Conservation (phyloP, 2,329 filamentous ascomycete genomes). For the Boeremia exigua region DNA sequence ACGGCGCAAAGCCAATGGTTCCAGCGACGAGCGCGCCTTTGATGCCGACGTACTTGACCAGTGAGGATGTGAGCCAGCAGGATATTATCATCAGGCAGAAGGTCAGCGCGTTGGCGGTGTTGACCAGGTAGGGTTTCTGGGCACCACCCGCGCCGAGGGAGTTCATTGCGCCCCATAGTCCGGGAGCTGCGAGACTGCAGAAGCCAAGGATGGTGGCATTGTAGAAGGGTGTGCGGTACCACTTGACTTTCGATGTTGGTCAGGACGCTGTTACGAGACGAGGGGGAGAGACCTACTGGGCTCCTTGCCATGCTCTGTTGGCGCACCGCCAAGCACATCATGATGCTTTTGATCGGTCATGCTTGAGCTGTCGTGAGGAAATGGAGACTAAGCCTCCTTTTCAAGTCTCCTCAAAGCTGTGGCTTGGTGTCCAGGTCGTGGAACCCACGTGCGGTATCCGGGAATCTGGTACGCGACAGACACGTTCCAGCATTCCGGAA, state of each 20-base stretch:
- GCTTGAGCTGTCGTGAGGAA: not conserved
- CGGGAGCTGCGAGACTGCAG: conserved; percentile 67
- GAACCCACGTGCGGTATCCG: not conserved
- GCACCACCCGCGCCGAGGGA: conserved; percentile 25
- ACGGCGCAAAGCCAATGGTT: conserved; percentile 21
- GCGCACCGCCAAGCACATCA: not conserved
- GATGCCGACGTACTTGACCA: conserved; percentile 18
- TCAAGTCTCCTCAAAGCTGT: not conserved
- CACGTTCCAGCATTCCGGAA: not conserved
- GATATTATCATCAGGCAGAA: conserved; percentile 22
- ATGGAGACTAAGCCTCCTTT: not conserved
- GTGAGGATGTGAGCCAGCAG: conserved; percentile 18
- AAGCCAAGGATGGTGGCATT: conserved; percentile 73
- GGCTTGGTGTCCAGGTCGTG: not conserved
- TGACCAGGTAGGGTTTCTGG: conserved; percentile 21
- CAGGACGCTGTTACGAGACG: not conserved
- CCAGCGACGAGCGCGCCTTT: conserved; percentile 20
- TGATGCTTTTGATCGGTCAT: not conserved
- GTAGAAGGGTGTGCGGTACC: conserved; percentile 74
- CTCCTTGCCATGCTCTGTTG: not conserved
- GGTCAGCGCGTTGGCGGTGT: conserved; percentile 23
- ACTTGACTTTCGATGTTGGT: conserved; percentile 58
- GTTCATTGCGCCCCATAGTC: conserved; percentile 28
- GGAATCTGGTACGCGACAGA: not conserved
- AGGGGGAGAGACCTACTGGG: not conserved